Evolutionary conservation across 495 filamentous ascomycete genomes (phyloP), one percentile per base, ranked within the genome.

Genomic region (Delitschia confertaspora): DNA sequence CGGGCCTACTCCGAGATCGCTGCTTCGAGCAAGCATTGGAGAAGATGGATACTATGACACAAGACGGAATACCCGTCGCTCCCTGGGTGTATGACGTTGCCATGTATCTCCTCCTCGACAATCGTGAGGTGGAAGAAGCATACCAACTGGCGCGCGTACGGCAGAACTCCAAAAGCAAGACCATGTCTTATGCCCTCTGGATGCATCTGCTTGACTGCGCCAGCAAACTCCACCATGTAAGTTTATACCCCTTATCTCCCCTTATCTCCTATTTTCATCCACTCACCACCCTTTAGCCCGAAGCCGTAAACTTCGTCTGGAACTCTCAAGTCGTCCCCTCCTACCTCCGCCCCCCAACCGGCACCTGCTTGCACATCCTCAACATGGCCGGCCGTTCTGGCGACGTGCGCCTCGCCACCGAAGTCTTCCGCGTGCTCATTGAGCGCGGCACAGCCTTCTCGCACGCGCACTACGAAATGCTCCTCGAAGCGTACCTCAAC

Each of bases 11-110:
- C 25, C 71, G 84, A 35, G 88, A 94, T 52, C 73, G 78, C 8
- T 81, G 89, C 50, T 76, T 83, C 39, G 91, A 98, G 60, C 63
- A 84, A 55, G 88, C 85, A 2, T 59, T 94, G 34, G 78, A 88
- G 21, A 75, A 77, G 46, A 57, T 94, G 31, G 77, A 82, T 13
- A 59, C 70, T 20, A 78, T 93, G 72, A 65, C 76, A 32, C 64
- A 63, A 27, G 68, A 75, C 26, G 69, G 71, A 1, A 69, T 75
- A 4, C 33, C 47, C 4, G 57, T 89, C 5, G 71, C 80, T 29
- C 48, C 60, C 3, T 94, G 85, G 84, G 68, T 94, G 7, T 76
- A 80, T 51, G 83, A 86, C 55, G 71, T 84, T 44, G 69, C 86
- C 23, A 69, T 86, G 33, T 83, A 80, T 49, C 71, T 69, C 20